phyloP scores from a whole-genome alignment of 352 stramenopile genomes.

The Pythium scleroteichum region DNA sequence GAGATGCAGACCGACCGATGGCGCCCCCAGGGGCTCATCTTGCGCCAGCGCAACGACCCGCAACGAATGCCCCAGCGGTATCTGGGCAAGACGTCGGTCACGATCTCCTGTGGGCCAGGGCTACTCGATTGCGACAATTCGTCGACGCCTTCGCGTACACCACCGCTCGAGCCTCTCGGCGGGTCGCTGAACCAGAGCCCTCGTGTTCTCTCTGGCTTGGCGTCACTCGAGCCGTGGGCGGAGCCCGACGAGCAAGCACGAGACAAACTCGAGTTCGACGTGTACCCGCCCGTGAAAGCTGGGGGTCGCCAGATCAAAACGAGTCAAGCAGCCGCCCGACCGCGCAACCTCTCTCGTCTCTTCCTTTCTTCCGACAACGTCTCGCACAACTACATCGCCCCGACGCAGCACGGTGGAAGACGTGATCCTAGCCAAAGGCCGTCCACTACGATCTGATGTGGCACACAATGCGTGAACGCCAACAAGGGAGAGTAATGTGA shows the following conservation, averaged over 20 bases:
- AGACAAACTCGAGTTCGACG: constrained; percentile 55
- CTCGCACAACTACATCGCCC: constrained; percentile 67
- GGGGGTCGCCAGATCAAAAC: constrained; percentile 66
- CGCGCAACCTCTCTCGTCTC: constrained; percentile 57
- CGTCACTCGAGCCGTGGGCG: constrained; percentile 2
- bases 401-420: constrained; percentile 19
- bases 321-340: constrained; percentile 46
- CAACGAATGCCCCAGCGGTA: constrained; percentile 72
- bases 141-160: not conserved
- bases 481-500: not conserved
- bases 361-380: constrained; percentile 76
- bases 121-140: constrained; percentile 23
- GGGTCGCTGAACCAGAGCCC: constrained; percentile 31
- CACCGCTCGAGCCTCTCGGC: constrained; percentile 18
- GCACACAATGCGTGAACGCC: not conserved
- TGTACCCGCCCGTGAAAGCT: constrained; percentile 50
- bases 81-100: constrained; percentile 67
- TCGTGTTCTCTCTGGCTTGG: not conserved
- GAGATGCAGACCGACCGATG: constrained; percentile 77
- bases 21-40: constrained; percentile 68
- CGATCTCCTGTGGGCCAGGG: constrained; percentile 62
- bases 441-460: constrained; percentile 29
- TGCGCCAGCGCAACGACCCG: constrained; percentile 66
- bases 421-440: constrained; percentile 18
- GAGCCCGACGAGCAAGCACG: constrained; percentile 45